These are phyloP conservation scores for Chlamydomonas schloesseri DNA, from an alignment of 139 green algal genomes.

Conservation along the genomic window DNA sequence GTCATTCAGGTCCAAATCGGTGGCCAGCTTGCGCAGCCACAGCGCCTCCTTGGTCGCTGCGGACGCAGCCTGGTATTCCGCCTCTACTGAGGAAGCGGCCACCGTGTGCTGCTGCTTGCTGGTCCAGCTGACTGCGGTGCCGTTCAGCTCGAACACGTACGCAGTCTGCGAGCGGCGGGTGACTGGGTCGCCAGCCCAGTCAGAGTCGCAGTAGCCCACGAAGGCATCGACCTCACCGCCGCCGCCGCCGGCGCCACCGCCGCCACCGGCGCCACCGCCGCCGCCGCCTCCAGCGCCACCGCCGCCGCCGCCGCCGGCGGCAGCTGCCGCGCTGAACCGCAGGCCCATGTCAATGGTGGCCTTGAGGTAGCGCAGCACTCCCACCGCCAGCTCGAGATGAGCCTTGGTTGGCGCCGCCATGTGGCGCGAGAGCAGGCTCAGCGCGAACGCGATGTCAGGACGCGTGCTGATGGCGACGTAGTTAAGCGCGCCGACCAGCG, in stretches of 20 bases:
- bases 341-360: neutral
- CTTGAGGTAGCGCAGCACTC: neutral
- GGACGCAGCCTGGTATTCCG: neutral
- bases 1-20: neutral
- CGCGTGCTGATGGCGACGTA: neutral
- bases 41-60: neutral
- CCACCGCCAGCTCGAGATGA: neutral
- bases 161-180: constrained; percentile 25
- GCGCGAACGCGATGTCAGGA: neutral
- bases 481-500: neutral
- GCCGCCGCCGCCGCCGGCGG: too few species aligned
- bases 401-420: neutral
- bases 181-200: neutral
- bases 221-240: neutral
- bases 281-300: too few species aligned
- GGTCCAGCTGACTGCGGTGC: constrained; percentile 31
- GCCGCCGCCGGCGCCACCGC: too few species aligned
- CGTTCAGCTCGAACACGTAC: constrained; percentile 1
- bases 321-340: neutral
- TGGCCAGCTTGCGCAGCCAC: too few species aligned
- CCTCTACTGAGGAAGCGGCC: neutral
- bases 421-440: neutral
- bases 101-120: neutral
- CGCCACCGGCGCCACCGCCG: too few species aligned
- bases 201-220: neutral